phyloP scores from a whole-genome alignment of 352 stramenopile genomes.

The Globisporangium nagaii region DNA sequence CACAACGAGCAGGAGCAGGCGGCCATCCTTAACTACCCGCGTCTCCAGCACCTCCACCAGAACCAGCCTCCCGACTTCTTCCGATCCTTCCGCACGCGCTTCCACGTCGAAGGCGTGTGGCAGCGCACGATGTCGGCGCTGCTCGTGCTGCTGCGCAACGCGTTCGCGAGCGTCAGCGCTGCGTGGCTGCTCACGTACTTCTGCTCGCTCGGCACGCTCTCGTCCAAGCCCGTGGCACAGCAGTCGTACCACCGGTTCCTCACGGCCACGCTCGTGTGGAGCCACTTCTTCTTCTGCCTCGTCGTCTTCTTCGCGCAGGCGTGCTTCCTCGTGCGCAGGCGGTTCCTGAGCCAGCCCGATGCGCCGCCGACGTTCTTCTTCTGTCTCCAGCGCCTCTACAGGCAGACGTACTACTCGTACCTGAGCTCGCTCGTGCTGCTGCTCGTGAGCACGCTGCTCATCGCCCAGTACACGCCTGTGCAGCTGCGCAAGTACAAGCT shows the following conservation, averaged over 20 bases:
- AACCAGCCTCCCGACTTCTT: too few relatives aligned
- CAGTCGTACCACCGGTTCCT: not conserved
- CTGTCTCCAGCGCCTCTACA: not conserved
- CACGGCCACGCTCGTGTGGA: not conserved
- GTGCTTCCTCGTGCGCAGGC: not conserved
- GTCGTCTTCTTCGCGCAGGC: not conserved
- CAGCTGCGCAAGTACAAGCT: not conserved
- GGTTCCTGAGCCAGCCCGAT: not conserved
- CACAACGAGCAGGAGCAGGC: too few relatives aligned
- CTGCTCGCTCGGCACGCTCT: not conserved
- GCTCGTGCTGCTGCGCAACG: conserved; percentile 1
- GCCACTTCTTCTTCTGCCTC: conserved; percentile 2
- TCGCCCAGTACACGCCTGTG: not conserved
- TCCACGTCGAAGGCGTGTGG: not conserved
- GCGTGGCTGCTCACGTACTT: conserved; percentile 1
- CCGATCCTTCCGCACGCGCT: not conserved
- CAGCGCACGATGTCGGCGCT: not conserved
- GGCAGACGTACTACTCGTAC: conserved; percentile 1
- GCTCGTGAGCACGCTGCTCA: not conserved
- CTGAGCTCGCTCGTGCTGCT: not conserved
- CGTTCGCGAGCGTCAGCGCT: not conserved
- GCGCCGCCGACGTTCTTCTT: not conserved
- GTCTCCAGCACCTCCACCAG: too few relatives aligned
- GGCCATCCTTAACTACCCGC: too few relatives aligned
- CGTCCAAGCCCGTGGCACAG: conserved; percentile 15